phyloP scores from a whole-genome alignment of 108 stramenopile species.

The Skeletonema costatum region DNA sequence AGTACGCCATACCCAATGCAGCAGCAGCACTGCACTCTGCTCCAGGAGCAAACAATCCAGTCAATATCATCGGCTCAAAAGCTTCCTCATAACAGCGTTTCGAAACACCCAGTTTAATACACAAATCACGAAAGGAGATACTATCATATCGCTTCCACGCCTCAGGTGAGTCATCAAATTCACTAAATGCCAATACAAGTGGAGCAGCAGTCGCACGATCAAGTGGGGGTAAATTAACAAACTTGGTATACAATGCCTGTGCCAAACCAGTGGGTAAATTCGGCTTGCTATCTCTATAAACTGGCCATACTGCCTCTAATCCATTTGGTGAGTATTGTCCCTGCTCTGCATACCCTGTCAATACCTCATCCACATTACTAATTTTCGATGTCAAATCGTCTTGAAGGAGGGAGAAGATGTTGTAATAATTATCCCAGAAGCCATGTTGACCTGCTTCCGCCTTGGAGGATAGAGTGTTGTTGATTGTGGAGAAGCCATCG shows the following conservation, averaged over 20 bases:
- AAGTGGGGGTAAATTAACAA: slow-evolving; percentile 44
- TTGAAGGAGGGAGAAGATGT: slow-evolving; percentile 67
- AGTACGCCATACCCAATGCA: slow-evolving; percentile 88
- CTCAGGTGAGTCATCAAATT: slow-evolving; percentile 69
- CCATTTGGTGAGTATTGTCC: slow-evolving; percentile 75
- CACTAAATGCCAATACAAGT: slow-evolving; percentile 70
- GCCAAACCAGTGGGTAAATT: slow-evolving; percentile 67
- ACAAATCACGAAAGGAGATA: slow-evolving; percentile 78
- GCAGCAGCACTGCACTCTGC: slow-evolving; percentile 81
- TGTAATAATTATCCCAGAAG: slow-evolving; percentile 82
- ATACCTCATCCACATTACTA: slow-evolving; percentile 24
- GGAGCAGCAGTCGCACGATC: slow-evolving; percentile 71
- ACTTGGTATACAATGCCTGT: slow-evolving; percentile 71
- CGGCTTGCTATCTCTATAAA: slow-evolving; percentile 48
- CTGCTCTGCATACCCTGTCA: slow-evolving; percentile 76
- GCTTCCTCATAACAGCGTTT: slow-evolving; percentile 71
- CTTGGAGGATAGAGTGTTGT: slow-evolving; percentile 19
- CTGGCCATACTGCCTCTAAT: slow-evolving; percentile 77
- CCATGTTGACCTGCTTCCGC: slow-evolving; percentile 87
- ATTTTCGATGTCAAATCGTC: slow-evolving; percentile 13
- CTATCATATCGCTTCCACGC: slow-evolving; percentile 75
- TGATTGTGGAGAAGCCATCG: slow-evolving; percentile 68
- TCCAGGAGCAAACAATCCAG: slow-evolving; percentile 83
- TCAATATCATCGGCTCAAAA: slow-evolving; percentile 86
- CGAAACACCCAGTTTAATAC: slow-evolving; percentile 64